phyloP scores from a whole-genome alignment of 148 eudicot genomes.

The Camellia japonica region DNA sequence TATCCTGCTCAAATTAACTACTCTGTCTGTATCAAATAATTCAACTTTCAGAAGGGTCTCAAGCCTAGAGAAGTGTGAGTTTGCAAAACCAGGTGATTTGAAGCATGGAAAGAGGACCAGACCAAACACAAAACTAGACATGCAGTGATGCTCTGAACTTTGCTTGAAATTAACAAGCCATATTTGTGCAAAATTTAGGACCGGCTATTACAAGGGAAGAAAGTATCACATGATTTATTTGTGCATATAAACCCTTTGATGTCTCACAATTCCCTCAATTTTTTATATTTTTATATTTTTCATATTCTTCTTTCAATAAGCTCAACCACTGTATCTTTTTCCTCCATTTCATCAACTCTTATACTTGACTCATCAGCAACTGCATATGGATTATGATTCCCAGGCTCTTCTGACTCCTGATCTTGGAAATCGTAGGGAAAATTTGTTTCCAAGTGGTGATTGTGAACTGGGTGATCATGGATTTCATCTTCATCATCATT shows the following conservation, averaged over 20 bases:
- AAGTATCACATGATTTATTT: background rate
- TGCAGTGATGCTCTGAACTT: background rate
- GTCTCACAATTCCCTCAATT: background rate
- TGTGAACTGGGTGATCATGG: slow-evolving; percentile 21
- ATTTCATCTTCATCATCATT: slow-evolving; percentile 36
- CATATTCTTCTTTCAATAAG: background rate
- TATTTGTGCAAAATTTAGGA: background rate
- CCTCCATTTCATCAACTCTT: slow-evolving; percentile 4
- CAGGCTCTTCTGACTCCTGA: slow-evolving; percentile 29
- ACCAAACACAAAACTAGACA: background rate
- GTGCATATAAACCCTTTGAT: background rate
- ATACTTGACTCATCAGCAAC: background rate
- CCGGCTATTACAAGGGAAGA: background rate
- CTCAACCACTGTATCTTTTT: background rate
- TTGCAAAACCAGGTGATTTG: background rate
- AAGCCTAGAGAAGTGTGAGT: background rate
- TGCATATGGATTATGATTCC: background rate
- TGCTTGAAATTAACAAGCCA: background rate
- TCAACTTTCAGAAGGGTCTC: background rate
- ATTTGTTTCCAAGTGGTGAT: slow-evolving; percentile 29
- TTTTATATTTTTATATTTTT: background rate
- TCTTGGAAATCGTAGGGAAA: slow-evolving; percentile 30
- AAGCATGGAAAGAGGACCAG: background rate
- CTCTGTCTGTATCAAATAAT: background rate
- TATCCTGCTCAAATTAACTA: no score